Evolutionary conservation across 1,139 yeast species (phyloP).

Genomic region (Nakaseomyces sp.): DNA sequence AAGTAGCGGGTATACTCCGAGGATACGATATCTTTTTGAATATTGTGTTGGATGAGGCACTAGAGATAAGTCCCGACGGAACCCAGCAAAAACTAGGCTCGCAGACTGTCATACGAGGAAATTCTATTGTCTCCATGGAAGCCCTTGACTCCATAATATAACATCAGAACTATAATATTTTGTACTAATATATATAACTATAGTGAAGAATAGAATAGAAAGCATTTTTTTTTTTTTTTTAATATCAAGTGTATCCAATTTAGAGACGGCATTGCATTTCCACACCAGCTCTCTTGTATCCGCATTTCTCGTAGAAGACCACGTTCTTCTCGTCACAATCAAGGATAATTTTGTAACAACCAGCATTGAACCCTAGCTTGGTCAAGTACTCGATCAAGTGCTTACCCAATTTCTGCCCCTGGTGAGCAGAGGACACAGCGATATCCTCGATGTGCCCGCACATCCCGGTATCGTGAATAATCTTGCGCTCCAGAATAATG

Average conservation of each 20-base stretch:
- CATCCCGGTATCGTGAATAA: conserved; percentile 68
- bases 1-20: conserved; percentile 60
- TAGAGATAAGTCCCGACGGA: conserved; percentile 52
- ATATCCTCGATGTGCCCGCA: conserved; percentile 97
- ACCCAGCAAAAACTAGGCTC: conserved; percentile 31
- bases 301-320: conserved; percentile 85
- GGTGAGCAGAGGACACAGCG: conserved; percentile 66
- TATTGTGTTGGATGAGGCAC: conserved; percentile 64
- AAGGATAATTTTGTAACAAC: conserved; percentile 81
- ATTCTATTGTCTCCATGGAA: conserved; percentile 51
- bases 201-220: too few relatives aligned
- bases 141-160: conserved; percentile 29
- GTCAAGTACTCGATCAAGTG: conserved; percentile 56
- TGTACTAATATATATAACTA: too few relatives aligned
- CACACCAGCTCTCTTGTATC: conserved; percentile 53
- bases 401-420: conserved; percentile 75
- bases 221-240: too few relatives aligned
- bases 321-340: conserved; percentile 81
- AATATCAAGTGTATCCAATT: too few relatives aligned
- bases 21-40: conserved; percentile 76
- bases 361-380: conserved; percentile 45
- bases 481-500: conserved; percentile 50
- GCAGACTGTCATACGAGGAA: conserved; percentile 48
- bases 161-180: too few relatives aligned
- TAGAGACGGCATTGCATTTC: conserved; percentile 49